These are phyloP conservation scores for Globisporangium nagaii DNA, from an alignment of 352 stramenopile genomes.

Conservation along the genomic window DNA sequence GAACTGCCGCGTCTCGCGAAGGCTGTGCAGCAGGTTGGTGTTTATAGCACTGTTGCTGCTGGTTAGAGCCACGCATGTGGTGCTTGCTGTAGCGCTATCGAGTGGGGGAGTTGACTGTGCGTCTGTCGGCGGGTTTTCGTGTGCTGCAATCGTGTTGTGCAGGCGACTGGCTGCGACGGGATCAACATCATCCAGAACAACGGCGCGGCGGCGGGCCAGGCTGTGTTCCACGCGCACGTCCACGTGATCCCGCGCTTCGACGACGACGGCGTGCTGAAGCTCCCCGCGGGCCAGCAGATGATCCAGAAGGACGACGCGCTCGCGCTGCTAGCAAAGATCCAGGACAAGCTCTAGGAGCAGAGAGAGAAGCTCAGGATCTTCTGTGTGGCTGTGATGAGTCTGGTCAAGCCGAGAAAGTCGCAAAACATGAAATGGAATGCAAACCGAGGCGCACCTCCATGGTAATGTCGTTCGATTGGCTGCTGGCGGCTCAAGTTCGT, in stretches of 20 bases:
- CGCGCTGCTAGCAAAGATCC: slow-evolving; percentile 69
- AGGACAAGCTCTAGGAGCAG: slow-evolving; percentile 60
- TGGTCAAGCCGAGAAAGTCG: too few species aligned
- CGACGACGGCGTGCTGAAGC: slow-evolving; percentile 44
- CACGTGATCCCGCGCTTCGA: slow-evolving; percentile 79
- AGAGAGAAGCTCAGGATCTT: neutral
- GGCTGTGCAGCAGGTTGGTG: slow-evolving; percentile 55
- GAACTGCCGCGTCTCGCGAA: slow-evolving; percentile 72
- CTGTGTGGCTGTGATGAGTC: neutral
- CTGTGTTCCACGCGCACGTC: slow-evolving; percentile 75
- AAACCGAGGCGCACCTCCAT: too few species aligned
- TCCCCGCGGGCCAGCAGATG: slow-evolving; percentile 51
- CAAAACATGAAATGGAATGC: too few species aligned
- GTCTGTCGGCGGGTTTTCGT: too few species aligned
- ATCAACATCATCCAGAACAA: slow-evolving; percentile 87
- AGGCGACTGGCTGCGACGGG: slow-evolving; percentile 57
- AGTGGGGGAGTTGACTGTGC: too few species aligned
- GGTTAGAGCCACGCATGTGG: too few species aligned
- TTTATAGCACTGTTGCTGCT: too few species aligned
- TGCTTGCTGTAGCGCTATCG: too few species aligned
- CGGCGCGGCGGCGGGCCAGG: slow-evolving; percentile 49
- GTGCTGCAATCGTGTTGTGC: neutral
- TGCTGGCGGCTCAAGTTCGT: too few species aligned
- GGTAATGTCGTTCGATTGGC: too few species aligned
- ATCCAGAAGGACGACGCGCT: slow-evolving; percentile 55